phyloP scores from a whole-genome alignment of 2,329 filamentous ascomycete species.

The Clonostachys sp. region DNA sequence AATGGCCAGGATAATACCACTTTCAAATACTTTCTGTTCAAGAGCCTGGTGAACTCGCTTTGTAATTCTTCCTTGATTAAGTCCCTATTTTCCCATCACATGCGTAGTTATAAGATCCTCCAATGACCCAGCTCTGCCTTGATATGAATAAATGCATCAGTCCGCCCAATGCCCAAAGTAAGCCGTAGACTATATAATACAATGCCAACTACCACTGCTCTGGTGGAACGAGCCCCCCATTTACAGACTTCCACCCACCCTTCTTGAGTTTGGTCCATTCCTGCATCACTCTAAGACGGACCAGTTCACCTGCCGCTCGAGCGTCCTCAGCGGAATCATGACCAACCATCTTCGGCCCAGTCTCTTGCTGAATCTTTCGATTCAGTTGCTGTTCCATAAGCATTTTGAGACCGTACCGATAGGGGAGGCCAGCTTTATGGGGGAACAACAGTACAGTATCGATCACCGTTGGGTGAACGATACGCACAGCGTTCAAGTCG shows the following conservation, averaged over 20 bases:
- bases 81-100: no score
- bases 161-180: no score
- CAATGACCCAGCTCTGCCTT: no score
- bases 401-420: slow-evolving; percentile 71
- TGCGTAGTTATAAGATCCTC: no score
- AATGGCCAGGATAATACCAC: no score
- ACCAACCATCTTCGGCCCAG: slow-evolving; percentile 44
- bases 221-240: slow-evolving; percentile 40
- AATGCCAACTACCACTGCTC: not conserved
- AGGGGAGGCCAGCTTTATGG: slow-evolving; percentile 70
- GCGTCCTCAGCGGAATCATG: slow-evolving; percentile 95
- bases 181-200: no score
- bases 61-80: no score
- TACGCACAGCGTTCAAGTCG: slow-evolving; percentile 79
- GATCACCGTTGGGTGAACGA: slow-evolving; percentile 80
- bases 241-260: slow-evolving; percentile 61
- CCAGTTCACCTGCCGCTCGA: slow-evolving; percentile 80
- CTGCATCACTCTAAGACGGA: slow-evolving; percentile 64
- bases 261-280: slow-evolving; percentile 65
- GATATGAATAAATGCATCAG: no score
- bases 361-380: slow-evolving; percentile 73
- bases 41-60: no score
- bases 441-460: slow-evolving; percentile 85
- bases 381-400: slow-evolving; percentile 68
- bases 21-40: no score